These are phyloP conservation scores for Pterocarpus macrocarpus DNA, from an alignment of 306 rosid genomes.

Conservation along the genomic window DNA sequence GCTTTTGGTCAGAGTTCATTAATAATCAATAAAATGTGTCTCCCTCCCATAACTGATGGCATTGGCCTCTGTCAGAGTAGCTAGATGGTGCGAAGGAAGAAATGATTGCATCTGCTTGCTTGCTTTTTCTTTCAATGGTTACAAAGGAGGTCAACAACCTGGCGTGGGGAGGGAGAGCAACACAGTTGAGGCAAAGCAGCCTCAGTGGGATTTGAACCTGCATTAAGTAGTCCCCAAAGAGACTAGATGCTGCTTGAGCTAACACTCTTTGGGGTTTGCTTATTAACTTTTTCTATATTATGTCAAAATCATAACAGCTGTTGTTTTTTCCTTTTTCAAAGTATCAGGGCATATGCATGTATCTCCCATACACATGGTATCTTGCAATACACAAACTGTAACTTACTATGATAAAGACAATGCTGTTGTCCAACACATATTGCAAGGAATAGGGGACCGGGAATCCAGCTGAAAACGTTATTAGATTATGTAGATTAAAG, in stretches of 20 bases:
- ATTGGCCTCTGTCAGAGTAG: constrained; percentile 27
- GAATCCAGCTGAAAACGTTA: background rate
- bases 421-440: background rate
- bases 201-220: background rate
- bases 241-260: background rate
- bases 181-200: constrained; percentile 17
- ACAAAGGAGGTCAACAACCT: background rate
- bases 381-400: background rate
- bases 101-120: constrained; percentile 1
- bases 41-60: background rate
- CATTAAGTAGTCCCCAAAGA: background rate
- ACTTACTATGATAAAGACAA: constrained; percentile 1
- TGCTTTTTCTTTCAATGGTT: background rate
- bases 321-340: background rate
- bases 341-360: background rate
- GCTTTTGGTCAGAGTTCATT: background rate
- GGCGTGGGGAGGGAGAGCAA: background rate
- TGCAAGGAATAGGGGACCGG: constrained; percentile 20
- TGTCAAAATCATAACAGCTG: background rate
- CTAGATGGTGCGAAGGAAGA: background rate
- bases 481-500: constrained; percentile 12
- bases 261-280: constrained; percentile 5
- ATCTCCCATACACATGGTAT: background rate
- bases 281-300: background rate
- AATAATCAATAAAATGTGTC: background rate